Evolutionary conservation across 768 basidiomycete species (phyloP), one percentile per base, ranked within the genome.

Genomic region (Leccinum broughii): DNA sequence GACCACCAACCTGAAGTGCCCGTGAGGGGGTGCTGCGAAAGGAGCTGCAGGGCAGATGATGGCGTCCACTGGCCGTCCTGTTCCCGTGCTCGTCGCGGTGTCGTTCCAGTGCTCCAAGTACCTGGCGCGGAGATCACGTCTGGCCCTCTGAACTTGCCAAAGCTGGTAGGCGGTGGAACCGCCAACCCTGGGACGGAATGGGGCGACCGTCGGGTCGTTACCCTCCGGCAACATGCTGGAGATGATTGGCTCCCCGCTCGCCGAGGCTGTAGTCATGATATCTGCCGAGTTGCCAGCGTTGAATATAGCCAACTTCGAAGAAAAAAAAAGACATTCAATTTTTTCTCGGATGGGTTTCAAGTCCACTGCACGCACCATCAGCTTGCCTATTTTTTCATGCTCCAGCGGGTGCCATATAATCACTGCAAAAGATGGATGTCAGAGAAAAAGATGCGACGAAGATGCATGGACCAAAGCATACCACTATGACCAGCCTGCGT

Each of bases 21-120:
- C 89, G 65, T 90, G 90, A 9, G 85, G 88, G 5, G 83, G 74
- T 1, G 90, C 87, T 1, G 80, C 74, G 66, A 76, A 85, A 2
- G 88, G 79, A 2, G 86, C 85, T 3, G 76, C 79, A 20, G 92
- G 88, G 2, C 78, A 74, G 35, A 93, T 86, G 63, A 93, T 83
- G 2, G 87, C 90, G 66, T 93, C 92, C 6, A 92, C 81, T 4
- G 89, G 87, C 2, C 92, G 75, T 3, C 87, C 88, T 0, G 89
- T 92, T 0, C 82, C 83, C 0, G 89, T 92, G 14, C 65, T 51
- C 0, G 56, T 61, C 8, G 64, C 74, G 0, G 85, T 87, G 4
- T 73, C 76, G 54, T 85, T 79, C 90, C 89, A 92, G 53, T 83
- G 73, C 51, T 85, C 80, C 51, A 89, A 71, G 67, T 90, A 85